These are phyloP conservation scores for Neonectria ditissima DNA, from an alignment of 2,329 filamentous ascomycete species.

Conservation along the genomic window DNA sequence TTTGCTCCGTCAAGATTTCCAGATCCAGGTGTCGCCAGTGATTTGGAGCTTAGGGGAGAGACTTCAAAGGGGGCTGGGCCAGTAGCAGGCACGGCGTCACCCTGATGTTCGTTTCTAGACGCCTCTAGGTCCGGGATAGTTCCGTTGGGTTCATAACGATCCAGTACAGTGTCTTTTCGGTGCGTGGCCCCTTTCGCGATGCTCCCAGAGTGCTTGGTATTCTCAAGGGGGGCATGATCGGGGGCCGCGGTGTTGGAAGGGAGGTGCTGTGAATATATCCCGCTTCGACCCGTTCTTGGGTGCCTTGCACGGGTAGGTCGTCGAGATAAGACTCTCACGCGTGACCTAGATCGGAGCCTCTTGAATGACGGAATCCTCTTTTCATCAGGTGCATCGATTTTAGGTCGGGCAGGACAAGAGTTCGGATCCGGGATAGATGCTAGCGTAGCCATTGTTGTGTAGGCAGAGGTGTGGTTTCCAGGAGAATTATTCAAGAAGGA, in stretches of 20 bases:
- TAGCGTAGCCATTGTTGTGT: conserved; percentile 45
- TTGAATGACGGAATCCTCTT: conserved; percentile 33
- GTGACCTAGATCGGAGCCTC: conserved; percentile 42
- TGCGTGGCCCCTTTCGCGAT: background rate
- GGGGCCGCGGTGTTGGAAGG: background rate
- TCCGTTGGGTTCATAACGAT: background rate
- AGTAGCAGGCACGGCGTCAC: background rate
- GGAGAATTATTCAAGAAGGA: conserved; percentile 41
- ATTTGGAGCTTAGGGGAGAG: background rate
- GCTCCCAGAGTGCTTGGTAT: background rate
- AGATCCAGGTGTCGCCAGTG: background rate
- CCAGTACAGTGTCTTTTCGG: background rate
- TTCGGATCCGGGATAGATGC: conserved; percentile 45
- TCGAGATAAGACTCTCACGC: conserved; percentile 44
- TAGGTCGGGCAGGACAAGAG: conserved; percentile 34
- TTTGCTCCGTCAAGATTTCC: background rate
- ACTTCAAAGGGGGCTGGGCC: background rate
- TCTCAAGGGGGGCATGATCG: background rate
- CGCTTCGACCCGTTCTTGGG: conserved; percentile 19
- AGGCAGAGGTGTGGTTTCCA: conserved; percentile 31
- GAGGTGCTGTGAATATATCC: background rate
- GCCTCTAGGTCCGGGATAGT: background rate
- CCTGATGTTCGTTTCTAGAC: background rate
- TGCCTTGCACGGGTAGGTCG: conserved; percentile 40
- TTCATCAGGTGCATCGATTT: conserved; percentile 23